Percentiles rank a stretch among this genome's conserved stretches.
Evolutionary conservation across 139 green algal species (phyloP).

Genomic region (Chlorella vulgaris): DNA sequence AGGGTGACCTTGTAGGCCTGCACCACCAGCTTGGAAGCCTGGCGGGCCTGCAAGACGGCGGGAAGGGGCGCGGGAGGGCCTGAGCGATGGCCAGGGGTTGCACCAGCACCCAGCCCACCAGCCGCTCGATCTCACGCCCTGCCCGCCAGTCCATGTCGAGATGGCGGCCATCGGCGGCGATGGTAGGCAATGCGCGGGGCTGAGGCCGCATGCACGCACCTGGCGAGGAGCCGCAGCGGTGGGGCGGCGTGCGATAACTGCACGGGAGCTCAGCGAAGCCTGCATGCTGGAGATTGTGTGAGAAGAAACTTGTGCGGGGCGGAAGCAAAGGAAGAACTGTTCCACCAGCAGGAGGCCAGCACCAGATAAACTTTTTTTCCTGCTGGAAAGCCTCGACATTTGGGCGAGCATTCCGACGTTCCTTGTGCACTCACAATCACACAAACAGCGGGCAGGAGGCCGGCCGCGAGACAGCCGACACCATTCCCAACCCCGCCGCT

Average conservation of each 20-base stretch:
- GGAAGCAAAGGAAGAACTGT: no score
- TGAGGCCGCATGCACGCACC: background rate
- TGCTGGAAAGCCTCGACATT: no score
- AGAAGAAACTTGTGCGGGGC: no score
- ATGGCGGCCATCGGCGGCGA: background rate
- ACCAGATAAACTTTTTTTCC: no score
- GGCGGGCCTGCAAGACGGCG: conserved; percentile 17
- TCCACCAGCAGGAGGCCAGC: no score
- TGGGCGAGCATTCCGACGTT: no score
- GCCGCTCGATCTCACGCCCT: background rate
- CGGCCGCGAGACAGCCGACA: no score
- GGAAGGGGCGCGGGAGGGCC: background rate
- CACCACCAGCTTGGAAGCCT: conserved; percentile 28
- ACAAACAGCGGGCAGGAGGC: no score
- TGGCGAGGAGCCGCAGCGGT: conserved; percentile 6
- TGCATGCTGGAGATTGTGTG: conserved; percentile 14
- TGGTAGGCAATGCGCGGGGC: background rate
- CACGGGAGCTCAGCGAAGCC: conserved; percentile 3
- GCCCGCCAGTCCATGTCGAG: background rate
- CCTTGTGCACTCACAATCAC: no score
- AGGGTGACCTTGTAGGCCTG: conserved; percentile 73
- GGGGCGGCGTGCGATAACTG: background rate
- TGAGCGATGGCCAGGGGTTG: background rate
- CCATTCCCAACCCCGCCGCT: no score
- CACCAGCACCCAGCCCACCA: background rate